Base-by-base conservation (phyloP, 495 filamentous ascomycete species). In the Podospora pseudopauciseta region DNA sequence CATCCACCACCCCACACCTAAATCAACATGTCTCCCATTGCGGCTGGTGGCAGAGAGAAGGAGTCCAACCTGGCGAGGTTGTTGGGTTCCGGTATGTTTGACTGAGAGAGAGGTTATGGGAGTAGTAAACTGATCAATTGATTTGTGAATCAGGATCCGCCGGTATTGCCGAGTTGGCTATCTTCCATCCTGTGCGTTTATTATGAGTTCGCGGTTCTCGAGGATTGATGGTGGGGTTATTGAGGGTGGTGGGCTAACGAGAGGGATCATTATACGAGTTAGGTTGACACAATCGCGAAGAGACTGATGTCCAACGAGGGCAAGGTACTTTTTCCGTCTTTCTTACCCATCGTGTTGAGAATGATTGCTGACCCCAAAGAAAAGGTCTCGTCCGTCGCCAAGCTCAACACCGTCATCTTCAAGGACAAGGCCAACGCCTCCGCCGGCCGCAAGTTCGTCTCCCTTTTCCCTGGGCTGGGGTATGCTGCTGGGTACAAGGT, bases 401-500 rank as follows among this genome's bases (percentile, higher is more conserved):
- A 88, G 72, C 83, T 98, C 70, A 97, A 97, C 78, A 79, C 87
- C 68, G 92, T 98, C 78, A 90, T 99, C 76, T 98, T 99, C 85
- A 95, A 89, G 81, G 91, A 97, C 70, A 90, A 91, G 78, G 92
- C 94, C 70, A 76, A 81, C 68, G 92, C 91, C 13, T 69, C 90
- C 56, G 70, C 85, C 6, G 85, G 82, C 26, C 83, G 83, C 68
- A 97, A 97, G 76, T 97, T 97, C 80, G 88, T 97, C 77, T 97
- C 95, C 32, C 84, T 99, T 30, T 99, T 99, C 81, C 95, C 95
- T 55, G 95, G 95, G 70, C 85, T 99, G 57, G 95, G 95, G 71
- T 99, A 98, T 76, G 95, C 95, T 32, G 95, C 95, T 64, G 93
- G 94, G 64, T 99, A 99, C 83, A 99, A 99, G 87, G 91, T 95